Base-by-base conservation (phyloP, 2,329 filamentous ascomycete species). In the Albifimbria verrucaria region DNA sequence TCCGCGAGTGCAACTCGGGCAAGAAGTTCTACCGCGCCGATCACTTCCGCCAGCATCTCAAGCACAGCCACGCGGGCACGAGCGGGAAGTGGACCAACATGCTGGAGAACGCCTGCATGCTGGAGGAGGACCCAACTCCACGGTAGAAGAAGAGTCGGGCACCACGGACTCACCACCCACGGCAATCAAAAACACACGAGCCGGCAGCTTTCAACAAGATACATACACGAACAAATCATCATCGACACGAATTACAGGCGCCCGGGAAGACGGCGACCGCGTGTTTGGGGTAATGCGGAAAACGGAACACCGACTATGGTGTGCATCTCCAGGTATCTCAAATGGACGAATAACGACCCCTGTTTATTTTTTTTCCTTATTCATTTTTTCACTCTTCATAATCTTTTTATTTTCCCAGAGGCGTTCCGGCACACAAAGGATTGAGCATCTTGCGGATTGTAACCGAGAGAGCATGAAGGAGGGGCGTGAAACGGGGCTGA, bases 51-150 rank as follows among this genome's bases (percentile, higher is more conserved):
- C 94, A 99, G 72, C 94, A 99, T 72, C 78, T 99, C 54, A 99
- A 97, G 77, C 94, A 99, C 70, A 97, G 92, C 69, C 94, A 97
- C 72, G 90, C 90, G 36, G 94, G 94, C 32, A 93, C 91, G 1
- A 97, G 92, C 71, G 94, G 94, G 26, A 97, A 97, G 72, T 99
- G 94, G 94, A 99, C 94, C 12, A 97, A 97, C 71, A 92, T 96
- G 81, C 79, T 99, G 28, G 94, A 99, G 69, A 95, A 91, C 67
- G 91, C 92, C 5, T 99, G 94, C 74, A 96, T 97, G 90, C 86
- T 92, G 70, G 92, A 88, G 51, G 80, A 96, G 67, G 92, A 96
- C 42, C 62, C 67, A 41, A 63, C 66, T 36, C 65, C 67, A 26
- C 62, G 66, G 51, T 70, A 61, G 66, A 60, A 23, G 24, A 26